Percentiles rank a stretch among this genome's conserved stretches.
Evolutionary conservation across 2,329 filamentous ascomycete genomes (phyloP).

Genomic region (Pyrenophora graminea): DNA sequence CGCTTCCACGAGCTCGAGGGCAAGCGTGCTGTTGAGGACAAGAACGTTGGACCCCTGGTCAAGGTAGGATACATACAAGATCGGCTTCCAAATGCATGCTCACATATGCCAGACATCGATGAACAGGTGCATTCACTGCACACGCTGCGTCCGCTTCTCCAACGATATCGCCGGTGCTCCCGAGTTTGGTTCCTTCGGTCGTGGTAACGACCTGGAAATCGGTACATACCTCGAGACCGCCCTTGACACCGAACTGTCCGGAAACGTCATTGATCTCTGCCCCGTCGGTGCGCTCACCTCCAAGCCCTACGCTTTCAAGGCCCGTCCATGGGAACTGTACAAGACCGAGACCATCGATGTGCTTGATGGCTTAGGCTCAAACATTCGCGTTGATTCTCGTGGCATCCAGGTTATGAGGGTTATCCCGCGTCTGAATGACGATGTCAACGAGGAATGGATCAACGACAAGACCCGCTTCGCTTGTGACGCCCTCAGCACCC

Average conservation of each 20-base stretch:
- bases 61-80: slow-evolving; percentile 58
- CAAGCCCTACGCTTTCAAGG: slow-evolving; percentile 97
- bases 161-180: slow-evolving; percentile 96
- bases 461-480: slow-evolving; percentile 98
- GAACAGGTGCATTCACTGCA: slow-evolving; percentile 99
- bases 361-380: slow-evolving; percentile 87
- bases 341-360: slow-evolving; percentile 96
- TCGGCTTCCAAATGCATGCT: slow-evolving; percentile 21
- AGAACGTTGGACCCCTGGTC: slow-evolving; percentile 97
- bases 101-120: slow-evolving; percentile 73
- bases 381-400: slow-evolving; percentile 90
- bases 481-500: slow-evolving; percentile 94
- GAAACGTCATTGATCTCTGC: slow-evolving; percentile 97
- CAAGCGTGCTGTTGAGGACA: slow-evolving; percentile 98
- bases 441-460: slow-evolving; percentile 99
- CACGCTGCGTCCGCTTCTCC: slow-evolving; percentile 93
- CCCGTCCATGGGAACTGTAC: slow-evolving; percentile 95
- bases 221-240: slow-evolving; percentile 96
- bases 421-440: slow-evolving; percentile 89
- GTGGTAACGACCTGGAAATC: slow-evolving; percentile 97
- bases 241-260: slow-evolving; percentile 91
- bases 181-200: slow-evolving; percentile 89
- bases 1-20: slow-evolving; percentile 94
- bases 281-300: slow-evolving; percentile 95
- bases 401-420: slow-evolving; percentile 97